Base-by-base conservation (phyloP, 441 rosid species). In the Adansonia madagascariensis region DNA sequence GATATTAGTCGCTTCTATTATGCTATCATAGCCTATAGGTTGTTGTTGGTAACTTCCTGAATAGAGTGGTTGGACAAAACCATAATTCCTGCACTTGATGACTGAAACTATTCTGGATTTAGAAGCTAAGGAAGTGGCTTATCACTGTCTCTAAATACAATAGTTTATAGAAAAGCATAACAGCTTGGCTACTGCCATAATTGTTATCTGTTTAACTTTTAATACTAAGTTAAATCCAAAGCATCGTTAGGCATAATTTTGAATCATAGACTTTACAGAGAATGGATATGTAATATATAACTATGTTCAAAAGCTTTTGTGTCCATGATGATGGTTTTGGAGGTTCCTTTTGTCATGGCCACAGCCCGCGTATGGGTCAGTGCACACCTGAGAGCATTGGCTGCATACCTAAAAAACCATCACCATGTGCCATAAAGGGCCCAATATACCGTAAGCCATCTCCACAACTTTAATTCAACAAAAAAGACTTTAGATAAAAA, bases 11-110 rank as follows among this genome's bases (percentile, higher is more conserved):
- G 3, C 35, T 66, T 50, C 55, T 50, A 27, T 49, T 46, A 10
- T 39, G 68, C 8, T 47, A 64, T 53, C 69, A 56, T 71, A 44
- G 20, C 68, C 75, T 22, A 24, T 72, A 39, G 52, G 52, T 56
- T 31, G 61, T 56, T 47, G 12, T 41, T 72, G 64, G 43, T 39
- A 39, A 3, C 43, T 56, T 55, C 64, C 64, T 35, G 57, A 72
- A 55, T 12, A 11, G 44, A 20, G 12, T 47, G 24, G 73, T 49
- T 47, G 57, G 20, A 24, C 12, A 47, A 52, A 70, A 27, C n/a
- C 10, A 53, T 27, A 53, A 71, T 27, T 71, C 31, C 4, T 8
- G 43, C 17, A 11, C n/a, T 35, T 52, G 46, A 31, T 41, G 9
- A 4, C 52, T 31, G 47, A 71, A 52, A 52, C n/a, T 71, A 59